Evolutionary conservation across 768 basidiomycete genomes (phyloP).

Genomic region (Amanita phalloides): DNA sequence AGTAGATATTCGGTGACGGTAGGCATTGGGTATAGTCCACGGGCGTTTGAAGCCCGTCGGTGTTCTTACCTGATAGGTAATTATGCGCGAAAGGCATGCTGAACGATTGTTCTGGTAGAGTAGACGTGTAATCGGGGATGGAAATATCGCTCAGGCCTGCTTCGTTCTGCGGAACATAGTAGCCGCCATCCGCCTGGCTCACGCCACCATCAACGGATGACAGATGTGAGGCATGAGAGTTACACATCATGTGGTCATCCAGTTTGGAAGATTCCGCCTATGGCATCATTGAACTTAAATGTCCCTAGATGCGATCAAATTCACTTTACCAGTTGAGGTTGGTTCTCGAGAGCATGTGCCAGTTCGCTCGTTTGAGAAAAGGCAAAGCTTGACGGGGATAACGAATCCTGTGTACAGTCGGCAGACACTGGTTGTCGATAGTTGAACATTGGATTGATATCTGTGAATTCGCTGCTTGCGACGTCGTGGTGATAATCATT

Average conservation of each 20-base stretch:
- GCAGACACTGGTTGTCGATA: constrained; percentile 11
- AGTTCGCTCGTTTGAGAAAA: constrained; percentile 18
- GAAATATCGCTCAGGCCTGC: not conserved
- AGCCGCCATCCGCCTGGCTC: not conserved
- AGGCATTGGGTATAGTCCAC: constrained; percentile 5
- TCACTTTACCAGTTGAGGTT: constrained; percentile 15
- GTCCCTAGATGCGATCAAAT: not conserved
- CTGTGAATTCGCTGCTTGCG: constrained; percentile 7
- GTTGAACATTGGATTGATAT: not conserved
- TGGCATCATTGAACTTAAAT: not conserved
- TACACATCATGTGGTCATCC: constrained; percentile 3
- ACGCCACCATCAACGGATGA: not conserved
- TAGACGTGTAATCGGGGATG: not conserved
- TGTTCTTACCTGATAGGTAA: not conserved
- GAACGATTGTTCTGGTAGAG: not conserved
- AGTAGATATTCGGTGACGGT: not conserved
- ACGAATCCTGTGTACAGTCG: constrained; percentile 13
- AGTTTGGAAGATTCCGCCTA: not conserved
- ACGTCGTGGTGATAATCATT: constrained; percentile 13
- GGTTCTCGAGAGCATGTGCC: constrained; percentile 17
- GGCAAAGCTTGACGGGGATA: constrained; percentile 9
- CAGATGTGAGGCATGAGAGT: not conserved
- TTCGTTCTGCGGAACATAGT: not conserved
- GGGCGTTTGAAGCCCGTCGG: constrained; percentile 2
- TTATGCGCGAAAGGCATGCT: not conserved